A percentile compares a stretch with the other conserved stretches of the same genome.
Conservation (phyloP, 73 alveolate genomes). For the Paramecium octaurelia region DNA sequence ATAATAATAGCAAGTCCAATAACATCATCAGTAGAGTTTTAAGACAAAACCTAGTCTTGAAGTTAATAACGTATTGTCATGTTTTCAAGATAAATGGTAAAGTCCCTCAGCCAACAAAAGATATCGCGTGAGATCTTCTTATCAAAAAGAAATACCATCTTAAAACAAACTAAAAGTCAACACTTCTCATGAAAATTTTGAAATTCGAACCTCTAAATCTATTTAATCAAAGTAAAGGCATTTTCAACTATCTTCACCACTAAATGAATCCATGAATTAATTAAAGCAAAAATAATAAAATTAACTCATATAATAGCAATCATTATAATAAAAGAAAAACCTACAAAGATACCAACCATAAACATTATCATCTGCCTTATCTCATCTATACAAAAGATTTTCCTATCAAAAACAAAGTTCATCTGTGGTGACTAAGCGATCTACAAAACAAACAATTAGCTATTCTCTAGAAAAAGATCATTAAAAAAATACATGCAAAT, state of each 20-base stretch:
- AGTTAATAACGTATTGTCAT: not conserved
- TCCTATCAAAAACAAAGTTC: not conserved
- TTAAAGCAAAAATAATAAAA: not conserved
- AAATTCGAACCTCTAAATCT: constrained; percentile 28
- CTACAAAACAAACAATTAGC: not conserved
- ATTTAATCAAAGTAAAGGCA: not conserved
- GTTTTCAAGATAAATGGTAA: not conserved
- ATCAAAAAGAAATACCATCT: constrained; percentile 22
- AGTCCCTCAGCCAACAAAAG: not conserved
- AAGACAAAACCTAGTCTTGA: not conserved
- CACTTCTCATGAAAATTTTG: constrained; percentile 31
- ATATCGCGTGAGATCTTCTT: constrained; percentile 15
- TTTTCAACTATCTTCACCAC: not conserved
- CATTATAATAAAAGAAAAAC: not conserved
- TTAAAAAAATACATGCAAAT: not conserved
- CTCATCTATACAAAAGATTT: not conserved
- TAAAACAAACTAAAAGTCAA: not conserved
- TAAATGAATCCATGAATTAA: not conserved
- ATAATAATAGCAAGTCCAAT: not conserved
- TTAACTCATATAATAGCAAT: not conserved
- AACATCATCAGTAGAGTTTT: not conserved
- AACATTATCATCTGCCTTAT: not conserved
- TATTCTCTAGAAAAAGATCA: not conserved
- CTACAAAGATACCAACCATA: not conserved
- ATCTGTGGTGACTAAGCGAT: not conserved